Percentiles rank a stretch among this genome's conserved stretches.
Conservation (phyloP, 1,139 yeast species). For the Suhomyces coccinellae region DNA sequence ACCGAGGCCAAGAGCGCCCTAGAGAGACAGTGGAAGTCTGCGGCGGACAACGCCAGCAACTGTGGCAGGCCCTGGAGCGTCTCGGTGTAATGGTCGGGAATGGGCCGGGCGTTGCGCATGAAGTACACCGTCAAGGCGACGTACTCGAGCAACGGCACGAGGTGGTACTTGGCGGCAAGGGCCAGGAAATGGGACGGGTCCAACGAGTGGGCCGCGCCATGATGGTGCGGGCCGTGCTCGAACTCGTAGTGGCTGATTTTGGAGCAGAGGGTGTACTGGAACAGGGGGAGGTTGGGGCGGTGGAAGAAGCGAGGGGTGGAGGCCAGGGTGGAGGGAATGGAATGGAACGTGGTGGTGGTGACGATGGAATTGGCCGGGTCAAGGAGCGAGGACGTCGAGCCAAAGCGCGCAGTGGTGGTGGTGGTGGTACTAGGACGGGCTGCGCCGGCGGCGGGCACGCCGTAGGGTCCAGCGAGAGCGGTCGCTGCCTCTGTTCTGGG, state of each 20-base stretch:
- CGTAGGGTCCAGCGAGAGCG: no score
- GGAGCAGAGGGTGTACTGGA: constrained; percentile 1
- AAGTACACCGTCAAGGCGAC: constrained; percentile 1
- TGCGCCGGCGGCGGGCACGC: no score
- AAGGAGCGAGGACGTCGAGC: no score
- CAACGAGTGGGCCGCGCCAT: not conserved
- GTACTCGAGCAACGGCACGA: not conserved
- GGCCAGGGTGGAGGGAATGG: not conserved
- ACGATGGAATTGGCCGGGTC: no score
- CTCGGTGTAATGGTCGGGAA: constrained; percentile 2
- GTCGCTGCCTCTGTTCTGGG: no score
- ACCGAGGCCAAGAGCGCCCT: not conserved
- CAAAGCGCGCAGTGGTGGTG: no score
- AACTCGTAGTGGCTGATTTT: not conserved
- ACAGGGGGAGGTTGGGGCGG: not conserved
- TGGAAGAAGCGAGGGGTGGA: not conserved
- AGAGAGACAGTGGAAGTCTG: not conserved
- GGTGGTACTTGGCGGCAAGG: not conserved
- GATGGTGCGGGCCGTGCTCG: not conserved
- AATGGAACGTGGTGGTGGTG: no score
- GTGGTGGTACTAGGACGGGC: no score
- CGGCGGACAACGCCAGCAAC: not conserved
- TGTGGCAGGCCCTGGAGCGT: not conserved
- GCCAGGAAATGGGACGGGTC: constrained; percentile 1
- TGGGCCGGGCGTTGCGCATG: not conserved